phyloP scores from a whole-genome alignment of 2,329 filamentous ascomycete genomes.

The Pseudonectria foliicola region DNA sequence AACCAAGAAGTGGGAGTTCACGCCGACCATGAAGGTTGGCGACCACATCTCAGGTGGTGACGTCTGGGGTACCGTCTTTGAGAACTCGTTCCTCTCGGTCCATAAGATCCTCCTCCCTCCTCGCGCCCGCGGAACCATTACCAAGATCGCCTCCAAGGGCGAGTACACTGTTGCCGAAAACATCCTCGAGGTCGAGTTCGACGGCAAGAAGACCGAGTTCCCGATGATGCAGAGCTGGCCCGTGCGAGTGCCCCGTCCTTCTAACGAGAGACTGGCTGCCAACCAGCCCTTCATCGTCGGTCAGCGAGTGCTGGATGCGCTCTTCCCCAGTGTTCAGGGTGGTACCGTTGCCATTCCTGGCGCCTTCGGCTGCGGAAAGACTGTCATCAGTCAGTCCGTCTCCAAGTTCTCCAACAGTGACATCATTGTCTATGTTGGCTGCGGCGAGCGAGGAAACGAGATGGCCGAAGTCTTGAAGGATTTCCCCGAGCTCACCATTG shows the following conservation, averaged over 20 bases:
- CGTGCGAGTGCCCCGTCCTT: slow-evolving; percentile 88
- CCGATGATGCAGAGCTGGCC: slow-evolving; percentile 99
- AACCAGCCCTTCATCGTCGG: slow-evolving; percentile 91
- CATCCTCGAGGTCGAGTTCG: slow-evolving; percentile 92
- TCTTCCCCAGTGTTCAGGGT: slow-evolving; percentile 94
- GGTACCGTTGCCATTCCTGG: slow-evolving; percentile 97
- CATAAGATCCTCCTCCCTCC: slow-evolving; percentile 93
- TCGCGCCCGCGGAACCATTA: slow-evolving; percentile 84
- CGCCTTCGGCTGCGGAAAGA: slow-evolving; percentile 98
- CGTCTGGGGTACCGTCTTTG: slow-evolving; percentile 88
- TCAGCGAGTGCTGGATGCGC: slow-evolving; percentile 89
- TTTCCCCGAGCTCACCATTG: slow-evolving; percentile 95
- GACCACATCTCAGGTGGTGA: slow-evolving; percentile 97
- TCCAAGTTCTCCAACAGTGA: slow-evolving; percentile 99
- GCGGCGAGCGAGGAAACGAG: slow-evolving; percentile 91
- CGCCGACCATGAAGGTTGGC: slow-evolving; percentile 82
- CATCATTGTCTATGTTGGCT: slow-evolving; percentile 93
- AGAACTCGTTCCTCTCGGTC: slow-evolving; percentile 90
- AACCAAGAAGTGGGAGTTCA: slow-evolving; percentile 94
- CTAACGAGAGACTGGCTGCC: slow-evolving; percentile 85
- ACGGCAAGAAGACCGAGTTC: slow-evolving; percentile 88
- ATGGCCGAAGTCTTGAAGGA: slow-evolving; percentile 99
- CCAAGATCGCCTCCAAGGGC: slow-evolving; percentile 80
- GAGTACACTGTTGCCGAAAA: slow-evolving; percentile 92
- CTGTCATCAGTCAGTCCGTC: slow-evolving; percentile 95